Evolutionary conservation across 768 basidiomycete genomes (phyloP).

Genomic region (Brasilioporus rufonigricans): DNA sequence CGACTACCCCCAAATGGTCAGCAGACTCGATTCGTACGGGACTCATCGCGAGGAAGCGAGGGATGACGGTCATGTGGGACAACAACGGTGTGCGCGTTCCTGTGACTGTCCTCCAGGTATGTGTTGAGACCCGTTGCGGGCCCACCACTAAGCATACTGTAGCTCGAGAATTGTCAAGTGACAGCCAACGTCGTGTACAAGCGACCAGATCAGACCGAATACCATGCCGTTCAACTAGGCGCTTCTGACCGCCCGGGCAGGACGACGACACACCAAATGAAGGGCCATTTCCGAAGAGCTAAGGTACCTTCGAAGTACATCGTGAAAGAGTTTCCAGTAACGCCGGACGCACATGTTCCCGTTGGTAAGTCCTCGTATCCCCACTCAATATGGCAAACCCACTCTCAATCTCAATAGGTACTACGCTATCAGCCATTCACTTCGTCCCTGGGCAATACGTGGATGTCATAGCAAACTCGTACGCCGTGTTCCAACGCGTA

Average conservation of each 20-base stretch:
- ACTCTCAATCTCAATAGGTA: slow-evolving; percentile 42
- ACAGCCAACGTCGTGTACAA: slow-evolving; percentile 72
- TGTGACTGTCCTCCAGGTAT: slow-evolving; percentile 91
- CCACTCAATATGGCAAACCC: not conserved
- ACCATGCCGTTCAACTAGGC: slow-evolving; percentile 93
- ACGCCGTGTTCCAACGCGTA: slow-evolving; percentile 26
- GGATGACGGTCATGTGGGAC: slow-evolving; percentile 94
- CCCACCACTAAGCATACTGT: slow-evolving; percentile 11
- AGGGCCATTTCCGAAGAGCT: slow-evolving; percentile 87
- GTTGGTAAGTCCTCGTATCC: slow-evolving; percentile 57
- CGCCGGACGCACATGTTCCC: slow-evolving; percentile 84
- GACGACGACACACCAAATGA: slow-evolving; percentile 74
- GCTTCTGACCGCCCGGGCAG: slow-evolving; percentile 73
- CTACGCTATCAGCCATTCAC: slow-evolving; percentile 85
- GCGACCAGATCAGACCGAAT: slow-evolving; percentile 64
- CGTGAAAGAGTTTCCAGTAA: slow-evolving; percentile 86
- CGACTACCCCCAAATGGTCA: slow-evolving; percentile 70
- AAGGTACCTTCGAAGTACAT: slow-evolving; percentile 78
- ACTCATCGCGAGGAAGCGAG: slow-evolving; percentile 90
- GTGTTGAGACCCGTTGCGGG: slow-evolving; percentile 17
- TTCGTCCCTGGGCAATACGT: slow-evolving; percentile 98
- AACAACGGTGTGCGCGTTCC: slow-evolving; percentile 84
- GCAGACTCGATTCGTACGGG: slow-evolving; percentile 87
- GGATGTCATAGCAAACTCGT: slow-evolving; percentile 91
- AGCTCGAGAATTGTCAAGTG: slow-evolving; percentile 90